Evolutionary conservation across 1,284 basidiomycete species (phyloP).

Genomic region (Cutaneotrichosporon sp.): DNA sequence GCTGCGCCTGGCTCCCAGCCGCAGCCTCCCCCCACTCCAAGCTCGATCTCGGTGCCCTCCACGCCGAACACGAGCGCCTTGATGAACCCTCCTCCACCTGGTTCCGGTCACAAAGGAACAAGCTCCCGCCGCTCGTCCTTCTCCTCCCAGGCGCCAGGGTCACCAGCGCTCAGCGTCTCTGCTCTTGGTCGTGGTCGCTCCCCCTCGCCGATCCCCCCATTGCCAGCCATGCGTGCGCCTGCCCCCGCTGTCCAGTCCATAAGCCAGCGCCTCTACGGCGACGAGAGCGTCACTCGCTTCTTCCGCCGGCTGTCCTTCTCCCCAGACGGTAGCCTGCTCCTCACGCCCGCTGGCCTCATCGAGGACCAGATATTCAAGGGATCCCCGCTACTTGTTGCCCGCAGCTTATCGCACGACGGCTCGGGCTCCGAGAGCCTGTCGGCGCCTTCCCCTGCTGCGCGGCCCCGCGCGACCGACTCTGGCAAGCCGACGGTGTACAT

Average conservation of each 20-base stretch:
- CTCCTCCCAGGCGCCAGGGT: slow-evolving; percentile 59
- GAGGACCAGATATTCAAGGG: slow-evolving; percentile 73
- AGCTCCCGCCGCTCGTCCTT: slow-evolving; percentile 82
- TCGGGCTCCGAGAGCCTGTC: slow-evolving; percentile 21
- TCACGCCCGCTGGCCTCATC: slow-evolving; percentile 95
- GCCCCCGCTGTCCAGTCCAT: slow-evolving; percentile 47
- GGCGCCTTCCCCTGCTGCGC: slow-evolving; percentile 12
- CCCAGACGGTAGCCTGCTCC: slow-evolving; percentile 86
- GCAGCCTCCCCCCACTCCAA: slow-evolving; percentile 34
- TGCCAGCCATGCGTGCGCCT: slow-evolving; percentile 73
- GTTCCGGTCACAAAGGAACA: slow-evolving; percentile 48
- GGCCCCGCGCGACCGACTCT: slow-evolving; percentile 52
- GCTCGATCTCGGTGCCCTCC: slow-evolving; percentile 42
- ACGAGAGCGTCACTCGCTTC: slow-evolving; percentile 94
- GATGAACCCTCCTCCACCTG: slow-evolving; percentile 53
- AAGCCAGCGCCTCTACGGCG: slow-evolving; percentile 75
- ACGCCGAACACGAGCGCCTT: slow-evolving; percentile 41
- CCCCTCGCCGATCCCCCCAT: slow-evolving; percentile 85
- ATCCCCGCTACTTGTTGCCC: slow-evolving; percentile 54
- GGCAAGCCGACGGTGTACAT: slow-evolving; percentile 79
- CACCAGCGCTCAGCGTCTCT: slow-evolving; percentile 44
- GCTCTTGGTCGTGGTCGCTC: slow-evolving; percentile 63
- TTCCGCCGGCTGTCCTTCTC: slow-evolving; percentile 92
- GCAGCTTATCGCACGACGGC: slow-evolving; percentile 43
- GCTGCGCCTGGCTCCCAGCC: slow-evolving; percentile 39